Evolutionary conservation across 2,329 filamentous ascomycete species (phyloP), one percentile per base, ranked within the genome.

Genomic region (Beauveria asiatica): DNA sequence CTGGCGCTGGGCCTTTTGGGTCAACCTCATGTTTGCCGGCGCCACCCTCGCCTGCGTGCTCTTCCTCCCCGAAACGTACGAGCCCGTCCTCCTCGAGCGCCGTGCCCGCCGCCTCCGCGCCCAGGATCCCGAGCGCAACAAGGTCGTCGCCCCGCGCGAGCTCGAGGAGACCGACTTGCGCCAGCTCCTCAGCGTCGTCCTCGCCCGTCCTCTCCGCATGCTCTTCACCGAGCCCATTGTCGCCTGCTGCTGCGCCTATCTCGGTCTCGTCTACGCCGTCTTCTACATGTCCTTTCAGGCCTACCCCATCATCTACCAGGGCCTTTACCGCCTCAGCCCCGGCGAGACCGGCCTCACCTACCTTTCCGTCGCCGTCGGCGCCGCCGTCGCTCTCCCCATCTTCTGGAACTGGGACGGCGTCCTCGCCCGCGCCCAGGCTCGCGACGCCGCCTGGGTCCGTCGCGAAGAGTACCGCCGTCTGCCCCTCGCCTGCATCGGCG

Each of bases 231-330:
- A 94, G 68, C 85, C 87, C 53, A 88, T 93, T 54, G 88, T 93
- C 8, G 77, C 85, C 25, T 86, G 84, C 53, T 83, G 82, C 1
- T 90, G 86, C 70, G 69, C 83, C 67, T 92, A 91, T 70, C 77
- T 92, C 11, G 84, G 89, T 39, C 76, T 92, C 30, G 80, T 85
- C 39, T 92, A 91, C 68, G 81, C 76, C 53, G 81, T 83, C 65
- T 82, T 83, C 67, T 83, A 83, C 77, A 89, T 92, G 73, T 90
- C 85, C 68, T 90, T 93, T 66, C 84, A 90, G 70, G 86, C 87
- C 2, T 92, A 87, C 69, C 85, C 85, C 1, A 78, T 86, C 62
- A 87, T 91, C 64, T 92, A 90, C 70, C 75, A 81, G 63, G 69
- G 73, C 25, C 69, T 85, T 4, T 91, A 91, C 70, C 74, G 76